Percentiles rank a stretch among this genome's conserved stretches.
Evolutionary conservation across 768 basidiomycete genomes (phyloP).

Genomic region (Amanita inopinata): DNA sequence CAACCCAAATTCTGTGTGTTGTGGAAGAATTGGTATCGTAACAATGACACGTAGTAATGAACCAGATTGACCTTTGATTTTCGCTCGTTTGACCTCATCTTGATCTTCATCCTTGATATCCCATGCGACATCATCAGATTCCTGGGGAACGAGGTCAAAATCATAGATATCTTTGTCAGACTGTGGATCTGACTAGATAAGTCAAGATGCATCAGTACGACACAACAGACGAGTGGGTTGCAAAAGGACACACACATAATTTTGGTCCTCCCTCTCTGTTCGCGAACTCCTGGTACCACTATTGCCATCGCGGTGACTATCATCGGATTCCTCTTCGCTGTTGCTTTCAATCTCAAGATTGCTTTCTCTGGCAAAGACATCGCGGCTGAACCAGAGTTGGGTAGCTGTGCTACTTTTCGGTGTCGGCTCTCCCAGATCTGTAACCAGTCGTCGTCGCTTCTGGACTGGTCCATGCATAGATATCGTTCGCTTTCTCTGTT

Average conservation of each 20-base stretch:
- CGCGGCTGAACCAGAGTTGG: constrained; percentile 94
- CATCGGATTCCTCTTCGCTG: constrained; percentile 23
- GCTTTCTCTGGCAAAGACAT: constrained; percentile 66
- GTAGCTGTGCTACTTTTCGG: constrained; percentile 42
- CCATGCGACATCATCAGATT: constrained; percentile 65
- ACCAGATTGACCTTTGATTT: constrained; percentile 51
- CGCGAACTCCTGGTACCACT: constrained; percentile 19
- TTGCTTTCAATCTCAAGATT: constrained; percentile 17
- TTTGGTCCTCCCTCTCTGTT: constrained; percentile 15
- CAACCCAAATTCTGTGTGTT: constrained; percentile 71
- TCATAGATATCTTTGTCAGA: constrained; percentile 39
- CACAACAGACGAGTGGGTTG: not conserved
- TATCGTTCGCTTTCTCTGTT: constrained; percentile 36
- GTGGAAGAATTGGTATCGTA: constrained; percentile 7
- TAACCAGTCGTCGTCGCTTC: constrained; percentile 46
- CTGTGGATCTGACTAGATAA: constrained; percentile 4
- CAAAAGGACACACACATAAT: not conserved
- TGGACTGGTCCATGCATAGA: constrained; percentile 18
- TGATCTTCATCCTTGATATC: constrained; percentile 71
- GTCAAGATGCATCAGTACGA: not conserved
- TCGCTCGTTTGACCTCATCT: constrained; percentile 54
- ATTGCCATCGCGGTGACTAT: too few species aligned
- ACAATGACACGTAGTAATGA: constrained; percentile 1
- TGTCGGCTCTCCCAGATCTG: constrained; percentile 32
- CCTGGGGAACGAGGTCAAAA: constrained; percentile 67